phyloP scores from a whole-genome alignment of 768 basidiomycete genomes.

The Plicaturopsis crispa region DNA sequence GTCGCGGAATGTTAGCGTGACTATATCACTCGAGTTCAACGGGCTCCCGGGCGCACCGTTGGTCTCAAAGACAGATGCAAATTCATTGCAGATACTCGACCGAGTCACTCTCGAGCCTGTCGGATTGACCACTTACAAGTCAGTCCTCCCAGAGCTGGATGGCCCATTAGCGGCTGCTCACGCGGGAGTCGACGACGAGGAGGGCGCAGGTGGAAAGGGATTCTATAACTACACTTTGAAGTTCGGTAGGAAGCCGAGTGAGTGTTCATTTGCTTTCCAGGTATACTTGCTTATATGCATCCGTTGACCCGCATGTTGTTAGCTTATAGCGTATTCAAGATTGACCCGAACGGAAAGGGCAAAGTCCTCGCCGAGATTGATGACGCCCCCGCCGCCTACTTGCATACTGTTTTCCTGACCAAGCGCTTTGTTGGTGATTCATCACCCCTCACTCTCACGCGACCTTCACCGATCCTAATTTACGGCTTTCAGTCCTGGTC shows the following conservation, averaged over 20 bases:
- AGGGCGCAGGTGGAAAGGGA: too few relatives aligned
- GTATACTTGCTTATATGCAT: too few relatives aligned
- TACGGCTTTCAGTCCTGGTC: background rate
- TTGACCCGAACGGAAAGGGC: slow-evolving; percentile 20
- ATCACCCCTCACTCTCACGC: slow-evolving; percentile 23
- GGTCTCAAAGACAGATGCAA: slow-evolving; percentile 23
- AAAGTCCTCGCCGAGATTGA: slow-evolving; percentile 25
- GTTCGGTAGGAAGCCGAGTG: too few relatives aligned
- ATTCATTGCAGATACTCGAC: slow-evolving; percentile 23
- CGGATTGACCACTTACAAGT: slow-evolving; percentile 17
- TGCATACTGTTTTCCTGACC: slow-evolving; percentile 30
- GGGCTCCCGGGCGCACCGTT: slow-evolving; percentile 6
- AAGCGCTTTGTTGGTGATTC: slow-evolving; percentile 27
- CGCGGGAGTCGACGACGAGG: slow-evolving; percentile 25
- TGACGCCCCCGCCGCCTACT: slow-evolving; percentile 29
- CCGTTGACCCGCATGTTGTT: slow-evolving; percentile 12
- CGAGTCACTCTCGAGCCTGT: slow-evolving; percentile 29
- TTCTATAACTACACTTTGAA: slow-evolving; percentile 26
- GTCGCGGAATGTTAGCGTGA: too few relatives aligned
- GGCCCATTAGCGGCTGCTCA: slow-evolving; percentile 28
- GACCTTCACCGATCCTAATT: slow-evolving; percentile 5
- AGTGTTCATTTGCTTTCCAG: too few relatives aligned
- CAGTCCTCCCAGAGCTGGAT: slow-evolving; percentile 23
- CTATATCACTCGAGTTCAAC: too few relatives aligned
- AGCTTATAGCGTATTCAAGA: slow-evolving; percentile 27